Conservation (phyloP, 2,329 filamentous ascomycete species). For the Paecilomyces dactylethromorphus region DNA sequence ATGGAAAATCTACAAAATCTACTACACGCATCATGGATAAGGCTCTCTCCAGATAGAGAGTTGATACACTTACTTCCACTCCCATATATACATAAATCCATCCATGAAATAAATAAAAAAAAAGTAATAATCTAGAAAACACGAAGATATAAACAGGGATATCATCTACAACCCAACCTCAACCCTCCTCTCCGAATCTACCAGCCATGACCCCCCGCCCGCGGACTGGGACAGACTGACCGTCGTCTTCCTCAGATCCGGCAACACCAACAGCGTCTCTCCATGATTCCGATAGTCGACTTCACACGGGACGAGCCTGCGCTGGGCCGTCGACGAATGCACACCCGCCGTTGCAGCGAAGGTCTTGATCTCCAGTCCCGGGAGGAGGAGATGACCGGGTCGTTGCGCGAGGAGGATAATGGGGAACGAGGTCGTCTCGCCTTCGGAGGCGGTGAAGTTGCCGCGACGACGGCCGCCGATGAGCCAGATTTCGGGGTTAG, state of each 20-base stretch:
- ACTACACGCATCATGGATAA: not conserved
- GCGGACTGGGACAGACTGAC: constrained; percentile 65
- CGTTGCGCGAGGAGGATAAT: constrained; percentile 75
- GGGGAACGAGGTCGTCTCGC: constrained; percentile 49
- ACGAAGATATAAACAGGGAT: not conserved
- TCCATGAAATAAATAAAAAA: too few relatives aligned
- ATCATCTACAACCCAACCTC: not conserved
- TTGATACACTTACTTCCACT: too few relatives aligned
- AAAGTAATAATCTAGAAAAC: too few relatives aligned
- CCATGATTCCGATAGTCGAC: constrained; percentile 73
- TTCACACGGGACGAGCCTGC: constrained; percentile 55
- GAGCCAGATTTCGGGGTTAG: constrained; percentile 71
- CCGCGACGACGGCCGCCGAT: constrained; percentile 74
- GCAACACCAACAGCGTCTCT: constrained; percentile 68
- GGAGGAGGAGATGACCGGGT: constrained; percentile 70
- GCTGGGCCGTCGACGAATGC: constrained; percentile 13
- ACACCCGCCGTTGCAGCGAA: constrained; percentile 31
- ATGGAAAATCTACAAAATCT: not conserved
- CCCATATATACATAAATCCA: too few relatives aligned
- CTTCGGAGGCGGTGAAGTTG: constrained; percentile 55
- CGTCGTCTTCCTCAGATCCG: constrained; percentile 65
- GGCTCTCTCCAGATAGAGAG: not conserved
- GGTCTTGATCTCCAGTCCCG: constrained; percentile 66
- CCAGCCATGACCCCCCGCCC: constrained; percentile 58
- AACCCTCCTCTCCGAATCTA: constrained; percentile 51